Evolutionary conservation across 345 rosid species (phyloP).

Genomic region (Lagerstroemia speciosa): DNA sequence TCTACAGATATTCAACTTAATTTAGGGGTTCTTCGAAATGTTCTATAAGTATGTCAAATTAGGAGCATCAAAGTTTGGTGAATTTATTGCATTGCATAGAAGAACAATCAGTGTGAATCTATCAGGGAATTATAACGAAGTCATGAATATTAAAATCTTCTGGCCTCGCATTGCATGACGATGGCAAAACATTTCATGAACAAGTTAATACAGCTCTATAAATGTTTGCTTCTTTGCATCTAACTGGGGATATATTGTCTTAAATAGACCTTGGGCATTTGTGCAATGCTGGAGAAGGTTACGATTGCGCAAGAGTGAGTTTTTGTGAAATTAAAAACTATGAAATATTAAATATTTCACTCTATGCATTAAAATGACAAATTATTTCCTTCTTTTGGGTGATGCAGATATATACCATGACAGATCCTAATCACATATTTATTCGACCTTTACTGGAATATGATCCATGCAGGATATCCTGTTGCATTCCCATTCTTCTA

Average conservation of each 20-base stretch:
- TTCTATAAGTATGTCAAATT: background rate
- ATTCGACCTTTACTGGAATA: constrained; percentile 36
- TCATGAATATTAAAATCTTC: background rate
- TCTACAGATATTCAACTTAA: background rate
- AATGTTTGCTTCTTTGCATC: constrained; percentile 1
- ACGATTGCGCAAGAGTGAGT: constrained; percentile 84
- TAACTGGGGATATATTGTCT: constrained; percentile 81
- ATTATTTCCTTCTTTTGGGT: constrained; percentile 2
- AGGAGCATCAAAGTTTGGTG: background rate
- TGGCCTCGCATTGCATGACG: background rate
- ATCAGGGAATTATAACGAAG: background rate
- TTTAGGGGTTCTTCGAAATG: background rate
- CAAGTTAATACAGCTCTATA: background rate
- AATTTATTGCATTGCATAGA: background rate
- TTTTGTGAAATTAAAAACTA: constrained; percentile 7
- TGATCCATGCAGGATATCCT: constrained; percentile 33
- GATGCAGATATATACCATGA: too few species aligned
- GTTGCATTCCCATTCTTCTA: constrained; percentile 45
- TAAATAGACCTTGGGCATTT: constrained; percentile 98
- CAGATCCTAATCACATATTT: constrained; percentile 48
- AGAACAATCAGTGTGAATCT: background rate
- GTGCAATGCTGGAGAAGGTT: constrained; percentile 90
- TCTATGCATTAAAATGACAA: background rate
- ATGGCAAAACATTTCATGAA: background rate
- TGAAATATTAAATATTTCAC: background rate